These are phyloP conservation scores for Lactarius hengduanensis DNA, from an alignment of 768 basidiomycete species.

Conservation along the genomic window DNA sequence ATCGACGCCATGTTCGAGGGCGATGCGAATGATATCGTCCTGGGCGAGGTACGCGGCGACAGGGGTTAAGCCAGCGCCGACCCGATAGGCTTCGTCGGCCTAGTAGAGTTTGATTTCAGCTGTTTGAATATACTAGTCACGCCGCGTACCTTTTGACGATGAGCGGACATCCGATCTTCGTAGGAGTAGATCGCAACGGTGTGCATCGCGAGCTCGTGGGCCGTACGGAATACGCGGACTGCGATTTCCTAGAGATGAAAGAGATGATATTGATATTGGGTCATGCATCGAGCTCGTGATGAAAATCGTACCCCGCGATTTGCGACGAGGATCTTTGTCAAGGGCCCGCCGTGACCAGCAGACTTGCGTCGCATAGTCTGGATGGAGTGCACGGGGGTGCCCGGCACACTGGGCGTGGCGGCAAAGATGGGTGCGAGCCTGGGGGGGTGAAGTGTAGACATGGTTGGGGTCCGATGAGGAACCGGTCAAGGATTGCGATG, in stretches of 20 bases:
- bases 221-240: constrained; percentile 96
- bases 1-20: constrained; percentile 97
- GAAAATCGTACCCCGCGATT: constrained; percentile 79
- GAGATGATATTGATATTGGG: constrained; percentile 2
- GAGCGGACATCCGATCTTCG: constrained; percentile 95
- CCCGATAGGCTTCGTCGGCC: constrained; percentile 99
- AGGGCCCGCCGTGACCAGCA: constrained; percentile 84
- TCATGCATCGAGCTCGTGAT: constrained; percentile 19
- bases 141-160: constrained; percentile 86
- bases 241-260: constrained; percentile 80
- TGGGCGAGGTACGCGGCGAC: constrained; percentile 97
- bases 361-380: constrained; percentile 89
- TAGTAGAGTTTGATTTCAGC: constrained; percentile 35
- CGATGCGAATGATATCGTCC: constrained; percentile 94
- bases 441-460: constrained; percentile 57
- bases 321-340: constrained; percentile 90
- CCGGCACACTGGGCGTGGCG: constrained; percentile 70
- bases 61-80: constrained; percentile 93
- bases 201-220: constrained; percentile 98
- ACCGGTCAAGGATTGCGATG: neutral
- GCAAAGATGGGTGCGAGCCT: constrained; percentile 72
- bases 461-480: constrained; percentile 23
- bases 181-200: constrained; percentile 98
- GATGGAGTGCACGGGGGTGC: constrained; percentile 87
- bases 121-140: neutral